Evolutionary conservation across 2,329 filamentous ascomycete species (phyloP), one percentile per base, ranked within the genome.

Genomic region (Xylariaceae sp.): DNA sequence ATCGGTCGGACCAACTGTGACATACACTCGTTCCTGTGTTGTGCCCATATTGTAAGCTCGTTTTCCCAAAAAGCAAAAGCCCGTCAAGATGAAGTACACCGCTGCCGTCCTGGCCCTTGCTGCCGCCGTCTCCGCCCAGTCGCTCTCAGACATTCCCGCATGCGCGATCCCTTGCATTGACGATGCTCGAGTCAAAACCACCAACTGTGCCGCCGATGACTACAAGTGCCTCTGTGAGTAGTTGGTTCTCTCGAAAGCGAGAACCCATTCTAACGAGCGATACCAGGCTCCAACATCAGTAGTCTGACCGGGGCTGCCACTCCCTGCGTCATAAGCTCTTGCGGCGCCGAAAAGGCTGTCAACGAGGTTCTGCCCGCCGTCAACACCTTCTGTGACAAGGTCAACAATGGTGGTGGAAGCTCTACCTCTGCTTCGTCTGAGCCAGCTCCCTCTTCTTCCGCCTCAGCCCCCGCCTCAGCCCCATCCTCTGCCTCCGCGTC

Each of bases 181-280:
- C 37, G 47, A 54, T 22, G 61, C 63, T 9, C 37, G 54, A 12
- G 29, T 36, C 3, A 44, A 46, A 29, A 39, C 42, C n/a, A 65
- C 62, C 34, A 51, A 39, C 32, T 65, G 64, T 36, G 21, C 40
- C 8, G 50, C 37, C 1, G 42, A 53, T 19, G 64, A 66, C 55
- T 65, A 63, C 51, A 49, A 49, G 49, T 66, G 64, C 49, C 60
- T 66, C 47, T 66, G 64, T 63, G 55, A 59, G 61, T 55, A 3
- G 13, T 10, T 13, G 3, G 15, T 12, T 29, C n/a, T 22, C n/a
- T 3, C 34, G 19, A 9, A 32, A 13, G 8, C 16, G 5, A 36
- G 30, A 2, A 32, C 15, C 21, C 36, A 29, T 6, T 18, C 39
- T 59, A 46, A 57, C 19, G 37, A 19, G 18, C 6, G 19, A 13